Conservation (phyloP, 306 rosid genomes). For the Hippophae gyantsensis region DNA sequence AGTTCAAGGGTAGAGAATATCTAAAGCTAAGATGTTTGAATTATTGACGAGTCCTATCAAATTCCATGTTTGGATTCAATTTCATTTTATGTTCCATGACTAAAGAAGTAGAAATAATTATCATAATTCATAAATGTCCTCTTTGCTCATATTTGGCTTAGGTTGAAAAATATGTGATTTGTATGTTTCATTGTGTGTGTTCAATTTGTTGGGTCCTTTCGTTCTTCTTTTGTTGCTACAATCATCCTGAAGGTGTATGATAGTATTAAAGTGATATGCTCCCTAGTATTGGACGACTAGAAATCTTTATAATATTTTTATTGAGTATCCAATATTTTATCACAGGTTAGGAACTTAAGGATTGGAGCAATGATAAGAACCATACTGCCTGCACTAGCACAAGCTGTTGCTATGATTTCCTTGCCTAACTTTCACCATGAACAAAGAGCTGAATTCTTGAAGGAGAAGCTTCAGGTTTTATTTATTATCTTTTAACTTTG, state of each 20-base stretch:
- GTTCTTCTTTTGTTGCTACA: background rate
- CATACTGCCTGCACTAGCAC: constrained; percentile 80
- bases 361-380: constrained; percentile 91
- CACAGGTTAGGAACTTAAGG: constrained; percentile 71
- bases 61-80: too few relatives aligned
- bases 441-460: constrained; percentile 45
- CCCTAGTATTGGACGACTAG: background rate
- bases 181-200: background rate
- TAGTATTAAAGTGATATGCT: background rate
- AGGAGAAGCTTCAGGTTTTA: constrained; percentile 74
- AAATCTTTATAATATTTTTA: background rate
- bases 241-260: background rate
- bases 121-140: too few relatives aligned
- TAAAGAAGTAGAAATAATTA: too few relatives aligned
- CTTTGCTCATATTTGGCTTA: too few relatives aligned
- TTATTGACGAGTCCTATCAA: too few relatives aligned
- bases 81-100: too few relatives aligned
- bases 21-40: too few relatives aligned
- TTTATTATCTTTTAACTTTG: background rate
- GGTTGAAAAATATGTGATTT: background rate
- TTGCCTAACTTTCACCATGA: constrained; percentile 27
- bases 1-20: too few relatives aligned
- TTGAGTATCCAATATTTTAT: constrained; percentile 7
- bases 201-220: background rate
- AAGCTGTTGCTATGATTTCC: constrained; percentile 66